Evolutionary conservation across 176 grass and related monocot genomes (phyloP), one percentile per base, ranked within the genome.

Genomic region (Saccharum spontaneum): DNA sequence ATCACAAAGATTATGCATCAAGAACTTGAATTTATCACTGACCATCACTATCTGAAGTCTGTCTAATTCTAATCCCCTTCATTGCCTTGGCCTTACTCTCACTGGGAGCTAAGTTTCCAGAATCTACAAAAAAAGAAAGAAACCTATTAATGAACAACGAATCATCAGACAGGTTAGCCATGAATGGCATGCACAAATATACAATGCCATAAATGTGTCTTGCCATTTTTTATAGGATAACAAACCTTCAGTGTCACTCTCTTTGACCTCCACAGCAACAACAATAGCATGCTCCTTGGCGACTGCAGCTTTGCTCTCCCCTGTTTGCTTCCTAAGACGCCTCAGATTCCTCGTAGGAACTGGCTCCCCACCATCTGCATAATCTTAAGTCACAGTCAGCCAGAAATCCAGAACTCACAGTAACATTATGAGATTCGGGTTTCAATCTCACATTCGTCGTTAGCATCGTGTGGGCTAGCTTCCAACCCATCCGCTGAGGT

Each of bases 291-390:
- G 10, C 26, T 44, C 39, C 40, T 48, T 30, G 26, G 4, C 4
- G 2, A 14, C 43, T 46, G 54, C 30, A 72, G 28, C 39, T 39
- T 20, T 71, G 31, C 22, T 16, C 34, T 33, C 23, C 0, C 13
- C 12, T 22, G 57, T 74, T 22, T 22, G 59, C 69, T 86, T 86
- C 18, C 85, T n/a, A 2, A 73, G 77, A 52, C 69, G n/a, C 17
- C 23, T 20, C 69, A 11, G n/a, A 18, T 80, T 74, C 43, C 16
- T 80, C 15, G n/a, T 54, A 79, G 59, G 33, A 8, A 49, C 37
- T 66, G 71, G 37, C n/a, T 41, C 49, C 37, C 24, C 17, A 20
- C 14, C 45, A 67, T 67, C 69, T 33, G 24, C 70, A n/a, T 23
- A 81, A 57, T 64, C 30, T 52, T 4, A 55, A 22, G 30, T 13